Base-by-base conservation (phyloP, 768 basidiomycete genomes). In the Cubamyces sp. region DNA sequence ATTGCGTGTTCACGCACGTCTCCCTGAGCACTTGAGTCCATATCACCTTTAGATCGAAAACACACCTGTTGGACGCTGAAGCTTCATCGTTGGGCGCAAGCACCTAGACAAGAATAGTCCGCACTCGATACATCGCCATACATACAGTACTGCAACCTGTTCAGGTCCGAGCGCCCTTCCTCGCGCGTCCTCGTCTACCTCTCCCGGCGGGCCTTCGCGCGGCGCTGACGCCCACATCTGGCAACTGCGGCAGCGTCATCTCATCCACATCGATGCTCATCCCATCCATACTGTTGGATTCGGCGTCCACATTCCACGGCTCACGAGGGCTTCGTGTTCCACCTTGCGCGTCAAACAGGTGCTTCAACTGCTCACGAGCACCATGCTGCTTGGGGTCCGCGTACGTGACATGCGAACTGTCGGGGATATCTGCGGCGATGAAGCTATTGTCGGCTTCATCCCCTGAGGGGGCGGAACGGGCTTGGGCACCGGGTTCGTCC, bases 331-430 rank as follows among this genome's bases (percentile, higher is more conserved):
- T 40, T 5, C n/a, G 23, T 48, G 12, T 30, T 25, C 45, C 47
- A 12, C 49, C 39, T 45, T 43, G 37, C 51, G 67, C 75, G 65
- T 76, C 80, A 47, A 90, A 68, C 67, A 91, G 71, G 56, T 73
- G 78, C 81, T 88, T 79, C 65, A 90, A 68, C 69, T 82, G 77
- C 62, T 79, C 75, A 72, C 82, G 82, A 72, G 87, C 87, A 50
- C 82, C 83, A 42, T 75, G 72, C 74, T 89, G 85, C 21, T 74
- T 82, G 1, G 87, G 87, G 72, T 91, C 88, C 69, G 88, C 87
- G 64, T 90, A 91, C 60, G 77, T 79, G 9, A 91, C 87, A 5
- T 81, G 77, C 71, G 54, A 67, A 68, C 15, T 60, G 64, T 28
- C 53, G 18, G 39, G 28, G 1, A 48, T 26, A 6, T 56, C 57